phyloP scores from a whole-genome alignment of 2,329 filamentous ascomycete genomes.

The Cryphonectria naterciae region DNA sequence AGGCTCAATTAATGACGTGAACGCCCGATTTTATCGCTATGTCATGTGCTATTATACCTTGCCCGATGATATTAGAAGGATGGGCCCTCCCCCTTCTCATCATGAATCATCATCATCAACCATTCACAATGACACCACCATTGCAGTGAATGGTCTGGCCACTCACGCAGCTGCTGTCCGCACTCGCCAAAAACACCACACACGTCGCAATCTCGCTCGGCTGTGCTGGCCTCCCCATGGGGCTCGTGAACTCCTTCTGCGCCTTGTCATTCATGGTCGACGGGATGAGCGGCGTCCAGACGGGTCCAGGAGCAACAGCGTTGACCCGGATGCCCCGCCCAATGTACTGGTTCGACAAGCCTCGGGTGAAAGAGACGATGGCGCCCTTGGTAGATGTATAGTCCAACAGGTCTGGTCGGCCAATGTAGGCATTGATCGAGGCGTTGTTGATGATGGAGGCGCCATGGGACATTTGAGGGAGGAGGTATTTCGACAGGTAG shows the following conservation, averaged over 20 bases:
- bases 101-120: constrained; percentile 37
- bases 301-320: constrained; percentile 75
- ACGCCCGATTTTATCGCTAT: background rate
- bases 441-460: constrained; percentile 84
- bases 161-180: constrained; percentile 73
- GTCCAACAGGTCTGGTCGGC: constrained; percentile 78
- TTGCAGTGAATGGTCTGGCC: constrained; percentile 68
- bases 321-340: constrained; percentile 76
- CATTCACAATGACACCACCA: constrained; percentile 53
- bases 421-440: constrained; percentile 82
- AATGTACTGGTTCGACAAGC: constrained; percentile 75
- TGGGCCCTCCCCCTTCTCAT: background rate
- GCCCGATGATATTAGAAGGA: background rate
- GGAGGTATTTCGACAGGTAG: constrained; percentile 76
- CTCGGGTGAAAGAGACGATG: constrained; percentile 78
- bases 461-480: constrained; percentile 76
- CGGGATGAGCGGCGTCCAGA: constrained; percentile 78
- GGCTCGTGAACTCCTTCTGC: constrained; percentile 72
- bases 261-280: constrained; percentile 72
- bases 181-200: constrained; percentile 78
- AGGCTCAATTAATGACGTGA: background rate
- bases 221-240: constrained; percentile 78
- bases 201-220: constrained; percentile 82
- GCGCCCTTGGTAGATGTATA: constrained; percentile 82
- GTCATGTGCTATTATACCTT: background rate